These are phyloP conservation scores for Mycena citricolor DNA, from an alignment of 1,284 basidiomycete species.

Conservation along the genomic window DNA sequence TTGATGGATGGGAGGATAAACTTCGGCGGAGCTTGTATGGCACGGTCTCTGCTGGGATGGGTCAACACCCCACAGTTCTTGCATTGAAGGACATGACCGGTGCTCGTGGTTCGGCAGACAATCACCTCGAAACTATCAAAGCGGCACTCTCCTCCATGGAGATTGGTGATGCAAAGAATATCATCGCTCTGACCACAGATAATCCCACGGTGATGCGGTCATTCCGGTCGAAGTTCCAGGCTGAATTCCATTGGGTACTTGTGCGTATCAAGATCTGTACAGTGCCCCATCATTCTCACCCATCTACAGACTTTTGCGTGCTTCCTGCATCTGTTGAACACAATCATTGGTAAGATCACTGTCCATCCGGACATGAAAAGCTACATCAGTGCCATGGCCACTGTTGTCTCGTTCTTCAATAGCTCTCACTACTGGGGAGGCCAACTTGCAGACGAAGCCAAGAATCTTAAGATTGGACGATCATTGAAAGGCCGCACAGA, in stretches of 20 bases:
- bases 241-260: conserved; percentile 19
- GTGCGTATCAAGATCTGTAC: conserved; percentile 6
- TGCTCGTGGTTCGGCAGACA: conserved; percentile 5
- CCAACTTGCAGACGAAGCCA: conserved; percentile 7
- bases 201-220: conserved; percentile 29
- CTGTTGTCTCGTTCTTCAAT: conserved; percentile 16
- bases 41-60: conserved; percentile 5
- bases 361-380: conserved; percentile 8
- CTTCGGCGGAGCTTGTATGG: conserved; percentile 12
- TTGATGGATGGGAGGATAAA: conserved; percentile 18
- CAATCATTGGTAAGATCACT: conserved; percentile 12
- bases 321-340: conserved; percentile 12
- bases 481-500: conserved; percentile 10
- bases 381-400: not conserved
- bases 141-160: conserved; percentile 11
- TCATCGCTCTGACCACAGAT: conserved; percentile 26
- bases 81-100: conserved; percentile 12
- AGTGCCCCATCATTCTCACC: not conserved
- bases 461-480: not conserved
- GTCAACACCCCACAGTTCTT: conserved; percentile 9
- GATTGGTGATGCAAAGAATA: conserved; percentile 17
- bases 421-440: conserved; percentile 20
- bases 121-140: conserved; percentile 4
- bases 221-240: conserved; percentile 21
- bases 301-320: conserved; percentile 8